Conservation (phyloP, 2,329 filamentous ascomycete species). For the Tolypocladium tundrense region DNA sequence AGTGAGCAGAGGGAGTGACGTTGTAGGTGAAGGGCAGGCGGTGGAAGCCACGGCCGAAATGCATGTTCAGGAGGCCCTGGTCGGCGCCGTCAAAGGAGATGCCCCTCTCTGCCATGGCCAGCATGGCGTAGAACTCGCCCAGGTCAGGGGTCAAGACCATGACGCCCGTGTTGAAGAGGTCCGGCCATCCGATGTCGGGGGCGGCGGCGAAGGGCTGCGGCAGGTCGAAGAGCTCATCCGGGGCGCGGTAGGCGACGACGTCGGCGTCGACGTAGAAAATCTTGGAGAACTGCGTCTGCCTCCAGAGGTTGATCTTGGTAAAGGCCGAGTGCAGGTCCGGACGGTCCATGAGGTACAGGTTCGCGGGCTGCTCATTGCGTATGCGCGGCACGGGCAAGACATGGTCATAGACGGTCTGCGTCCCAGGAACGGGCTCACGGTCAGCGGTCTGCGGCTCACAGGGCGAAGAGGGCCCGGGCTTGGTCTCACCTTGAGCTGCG, state of each 20-base stretch:
- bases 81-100: slow-evolving; percentile 96
- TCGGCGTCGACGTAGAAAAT: slow-evolving; percentile 95
- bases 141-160: slow-evolving; percentile 84
- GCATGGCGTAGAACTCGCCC: slow-evolving; percentile 78
- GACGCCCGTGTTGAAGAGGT: slow-evolving; percentile 95
- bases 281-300: slow-evolving; percentile 76
- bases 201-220: slow-evolving; percentile 56
- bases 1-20: slow-evolving; percentile 90
- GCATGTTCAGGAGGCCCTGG: slow-evolving; percentile 89
- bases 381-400: slow-evolving; percentile 77
- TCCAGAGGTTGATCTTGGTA: slow-evolving; percentile 94
- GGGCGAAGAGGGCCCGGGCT: neutral
- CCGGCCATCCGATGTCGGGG: slow-evolving; percentile 95
- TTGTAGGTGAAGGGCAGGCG: slow-evolving; percentile 93
- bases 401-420: slow-evolving; percentile 73
- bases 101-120: slow-evolving; percentile 72
- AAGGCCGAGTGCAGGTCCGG: slow-evolving; percentile 85
- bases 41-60: slow-evolving; percentile 77
- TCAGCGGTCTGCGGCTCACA: neutral
- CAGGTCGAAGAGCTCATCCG: slow-evolving; percentile 80
- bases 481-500: slow-evolving; percentile 60
- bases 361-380: slow-evolving; percentile 64
- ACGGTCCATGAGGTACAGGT: slow-evolving; percentile 86
- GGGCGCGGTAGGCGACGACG: slow-evolving; percentile 78
- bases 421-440: neutral